Conservation (phyloP, 192 early-diverging fungal species). For the Paraglomus brasilianum region DNA sequence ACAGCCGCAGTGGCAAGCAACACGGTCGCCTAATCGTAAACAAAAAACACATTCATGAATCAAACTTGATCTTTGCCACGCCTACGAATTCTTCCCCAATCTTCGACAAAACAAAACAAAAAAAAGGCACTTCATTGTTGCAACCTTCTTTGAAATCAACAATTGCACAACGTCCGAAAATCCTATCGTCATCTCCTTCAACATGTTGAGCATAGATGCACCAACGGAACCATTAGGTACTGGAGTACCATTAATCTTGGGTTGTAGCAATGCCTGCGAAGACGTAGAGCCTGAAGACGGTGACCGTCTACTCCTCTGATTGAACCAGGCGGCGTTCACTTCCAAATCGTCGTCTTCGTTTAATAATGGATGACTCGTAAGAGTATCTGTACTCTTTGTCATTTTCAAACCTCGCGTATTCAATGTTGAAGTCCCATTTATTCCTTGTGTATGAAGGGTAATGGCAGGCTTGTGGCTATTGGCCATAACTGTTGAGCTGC, state of each 20-base stretch:
- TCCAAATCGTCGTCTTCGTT: too few species aligned
- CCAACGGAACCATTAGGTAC: conserved; percentile 23
- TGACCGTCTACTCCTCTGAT: conserved; percentile 1
- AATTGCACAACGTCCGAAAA: conserved; percentile 12
- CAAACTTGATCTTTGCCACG: neutral
- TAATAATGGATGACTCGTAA: too few species aligned
- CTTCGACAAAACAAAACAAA: too few species aligned
- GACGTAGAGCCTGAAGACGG: conserved; percentile 11
- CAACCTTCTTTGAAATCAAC: conserved; percentile 24
- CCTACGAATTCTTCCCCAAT: neutral
- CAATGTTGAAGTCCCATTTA: too few species aligned
- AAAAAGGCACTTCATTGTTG: too few species aligned
- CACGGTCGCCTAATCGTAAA: conserved; percentile 25
- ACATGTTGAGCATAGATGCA: neutral
- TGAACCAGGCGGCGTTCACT: too few species aligned
- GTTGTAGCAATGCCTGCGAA: neutral
- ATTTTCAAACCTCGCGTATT: too few species aligned
- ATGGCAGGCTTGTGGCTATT: too few species aligned
- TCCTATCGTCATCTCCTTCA: conserved; percentile 18
- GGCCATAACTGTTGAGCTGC: too few species aligned
- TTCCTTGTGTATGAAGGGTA: too few species aligned
- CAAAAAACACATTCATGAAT: neutral
- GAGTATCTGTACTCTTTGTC: too few species aligned
- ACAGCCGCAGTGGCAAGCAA: conserved; percentile 9
- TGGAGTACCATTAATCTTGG: neutral